phyloP scores from a whole-genome alignment of 75 land plant species.

The Pseudotsuga menziesii region DNA sequence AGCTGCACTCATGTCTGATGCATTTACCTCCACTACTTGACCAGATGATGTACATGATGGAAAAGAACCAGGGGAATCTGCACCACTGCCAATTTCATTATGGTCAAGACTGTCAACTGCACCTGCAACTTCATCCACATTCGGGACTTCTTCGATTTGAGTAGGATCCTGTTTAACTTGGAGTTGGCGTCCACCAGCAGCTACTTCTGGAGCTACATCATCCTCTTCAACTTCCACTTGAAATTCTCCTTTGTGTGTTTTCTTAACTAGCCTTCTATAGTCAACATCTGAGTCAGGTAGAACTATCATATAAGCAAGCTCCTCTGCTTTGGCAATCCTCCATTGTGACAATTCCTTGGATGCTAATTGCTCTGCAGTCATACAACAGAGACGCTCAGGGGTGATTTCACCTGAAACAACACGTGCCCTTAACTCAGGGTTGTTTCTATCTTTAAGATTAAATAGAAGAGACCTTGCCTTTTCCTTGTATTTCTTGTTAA shows the following conservation, averaged over 20 bases:
- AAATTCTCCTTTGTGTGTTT: slow-evolving; percentile 97
- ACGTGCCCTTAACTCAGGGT: slow-evolving; percentile 89
- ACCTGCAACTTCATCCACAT: neutral
- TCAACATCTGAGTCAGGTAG: slow-evolving; percentile 80
- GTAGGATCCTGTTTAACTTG: neutral
- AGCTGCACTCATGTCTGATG: neutral
- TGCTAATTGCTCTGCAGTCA: slow-evolving; percentile 96
- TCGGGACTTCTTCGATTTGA: neutral
- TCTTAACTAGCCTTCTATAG: slow-evolving; percentile 74
- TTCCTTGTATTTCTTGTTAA: slow-evolving; percentile 95
- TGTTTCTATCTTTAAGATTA: slow-evolving; percentile 87
- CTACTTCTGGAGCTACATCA: slow-evolving; percentile 40
- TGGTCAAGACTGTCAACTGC: neutral
- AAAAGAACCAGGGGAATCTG: neutral
- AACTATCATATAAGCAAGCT: slow-evolving; percentile 85
- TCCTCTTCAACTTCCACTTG: slow-evolving; percentile 65
- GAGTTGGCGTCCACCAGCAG: slow-evolving; percentile 25
- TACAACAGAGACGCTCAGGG: slow-evolving; percentile 73
- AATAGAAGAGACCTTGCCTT: slow-evolving; percentile 93
- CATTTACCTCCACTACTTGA: neutral
- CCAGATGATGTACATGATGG: neutral
- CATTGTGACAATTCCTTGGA: slow-evolving; percentile 96
- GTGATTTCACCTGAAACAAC: slow-evolving; percentile 85
- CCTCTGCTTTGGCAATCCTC: slow-evolving; percentile 98
- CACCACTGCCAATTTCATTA: neutral